A percentile compares a stretch with the other conserved stretches of the same genome.
Conservation (phyloP, 495 filamentous ascomycete species). For the Trichoderma erinaceum region DNA sequence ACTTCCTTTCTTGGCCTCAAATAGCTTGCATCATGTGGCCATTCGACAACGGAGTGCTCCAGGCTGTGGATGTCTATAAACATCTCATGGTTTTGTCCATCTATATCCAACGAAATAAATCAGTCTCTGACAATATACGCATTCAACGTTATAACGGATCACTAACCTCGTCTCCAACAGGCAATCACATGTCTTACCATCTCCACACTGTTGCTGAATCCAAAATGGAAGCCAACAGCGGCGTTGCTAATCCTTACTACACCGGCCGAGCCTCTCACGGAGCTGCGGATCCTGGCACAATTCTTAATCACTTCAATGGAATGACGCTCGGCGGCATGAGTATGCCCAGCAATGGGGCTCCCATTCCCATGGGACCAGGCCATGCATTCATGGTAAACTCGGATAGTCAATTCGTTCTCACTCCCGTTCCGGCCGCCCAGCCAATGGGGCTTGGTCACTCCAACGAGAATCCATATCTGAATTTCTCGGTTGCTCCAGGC, state of each 20-base stretch:
- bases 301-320: slow-evolving; percentile 37
- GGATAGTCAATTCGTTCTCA: slow-evolving; percentile 34
- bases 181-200: slow-evolving; percentile 15
- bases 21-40: not conserved
- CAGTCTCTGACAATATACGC: not conserved
- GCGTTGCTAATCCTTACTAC: slow-evolving; percentile 9
- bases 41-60: not conserved
- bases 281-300: slow-evolving; percentile 22
- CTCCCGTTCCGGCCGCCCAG: slow-evolving; percentile 24
- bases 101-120: not conserved
- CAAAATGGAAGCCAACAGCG: slow-evolving; percentile 15
- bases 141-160: not conserved
- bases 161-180: not conserved
- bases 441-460: slow-evolving; percentile 18
- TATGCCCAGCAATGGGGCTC: slow-evolving; percentile 20
- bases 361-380: slow-evolving; percentile 20
- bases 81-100: not conserved
- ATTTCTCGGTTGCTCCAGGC: slow-evolving; percentile 19
- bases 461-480: slow-evolving; percentile 22
- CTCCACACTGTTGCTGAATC: slow-evolving; percentile 10
- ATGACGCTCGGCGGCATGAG: slow-evolving; percentile 30
- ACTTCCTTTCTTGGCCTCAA: not conserved
- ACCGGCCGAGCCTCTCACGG: slow-evolving; percentile 7
- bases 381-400: slow-evolving; percentile 30
- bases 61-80: not conserved